Base-by-base conservation (phyloP, 176 grass and related monocot genomes). In the Phoenix roebelenii region DNA sequence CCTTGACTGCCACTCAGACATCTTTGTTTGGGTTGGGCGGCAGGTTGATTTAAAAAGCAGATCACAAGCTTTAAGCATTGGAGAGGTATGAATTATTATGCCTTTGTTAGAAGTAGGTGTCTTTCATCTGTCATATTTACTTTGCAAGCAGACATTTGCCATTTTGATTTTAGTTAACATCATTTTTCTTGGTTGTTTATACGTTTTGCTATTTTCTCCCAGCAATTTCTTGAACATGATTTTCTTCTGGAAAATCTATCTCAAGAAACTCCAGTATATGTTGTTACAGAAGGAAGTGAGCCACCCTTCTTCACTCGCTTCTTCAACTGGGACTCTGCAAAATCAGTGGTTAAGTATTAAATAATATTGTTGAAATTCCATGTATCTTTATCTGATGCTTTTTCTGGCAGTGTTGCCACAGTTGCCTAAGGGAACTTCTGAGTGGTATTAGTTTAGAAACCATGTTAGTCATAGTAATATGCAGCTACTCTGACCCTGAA, bases 151-250 rank as follows among this genome's bases (percentile, higher is more conserved):
- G 5, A 4, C 28, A 6, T 30, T 30, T 30, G 28, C 28, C 28
- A 30, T 30, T 30, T 30, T 30, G 28, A 30, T 30, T 30, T 30
- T 30, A 30, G 28, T 12, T 9, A 44, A 44, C 35, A 44, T 44
- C 54, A 18, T 49, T 5, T 58, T 16, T 5, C 52, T 15, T 57
- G 26, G 1, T 17, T 48, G 54, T 59, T 71, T 57, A 17, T 60
- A 53, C 15, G 5, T 50, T 79, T 22, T 64, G 69, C 18, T 63
- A 18, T 68, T 18, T 74, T 49, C 35, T 67, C 51, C 18, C 73
- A 98, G 93, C 92, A 90, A 92, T 98, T 85, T 81, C 58, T 92
- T 74, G 84, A 92, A 81, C 70, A 67, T 58, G 93, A 98, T 76
- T 84, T 88, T 80, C 85, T 88, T 52, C 85, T 98, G 84, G 93